Percentiles rank a stretch among this genome's conserved stretches.
Evolutionary conservation across 2,329 filamentous ascomycete genomes (phyloP).

Genomic region (Elsinoe batatas): DNA sequence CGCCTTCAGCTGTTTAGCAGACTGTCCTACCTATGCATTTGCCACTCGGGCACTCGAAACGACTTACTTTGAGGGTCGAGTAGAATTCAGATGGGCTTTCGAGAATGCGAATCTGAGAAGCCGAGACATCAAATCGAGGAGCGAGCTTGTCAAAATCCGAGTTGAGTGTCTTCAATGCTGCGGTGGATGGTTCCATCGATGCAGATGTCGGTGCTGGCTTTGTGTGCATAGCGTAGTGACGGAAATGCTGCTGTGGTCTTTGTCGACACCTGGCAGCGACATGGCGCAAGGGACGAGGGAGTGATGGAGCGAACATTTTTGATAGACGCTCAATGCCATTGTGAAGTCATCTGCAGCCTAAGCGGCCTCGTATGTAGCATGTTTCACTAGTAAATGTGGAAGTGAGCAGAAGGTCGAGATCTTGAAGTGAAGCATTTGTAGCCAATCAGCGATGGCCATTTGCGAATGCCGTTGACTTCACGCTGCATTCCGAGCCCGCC

Average conservation of each 20-base stretch:
- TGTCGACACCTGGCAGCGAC: background rate
- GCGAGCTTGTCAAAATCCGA: conserved; percentile 78
- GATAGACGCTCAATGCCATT: background rate
- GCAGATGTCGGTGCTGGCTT: conserved; percentile 4
- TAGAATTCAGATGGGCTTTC: conserved; percentile 83
- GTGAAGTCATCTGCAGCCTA: background rate
- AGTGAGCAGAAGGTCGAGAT: background rate
- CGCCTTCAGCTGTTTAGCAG: conserved; percentile 38
- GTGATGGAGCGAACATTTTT: background rate
- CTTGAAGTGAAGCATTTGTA: background rate
- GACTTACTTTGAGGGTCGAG: conserved; percentile 67
- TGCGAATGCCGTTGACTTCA: background rate
- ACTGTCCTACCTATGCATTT: background rate
- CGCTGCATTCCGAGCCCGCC: background rate
- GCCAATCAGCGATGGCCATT: conserved; percentile 11
- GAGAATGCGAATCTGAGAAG: conserved; percentile 70
- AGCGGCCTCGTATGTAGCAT: background rate
- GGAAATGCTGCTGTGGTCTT: background rate
- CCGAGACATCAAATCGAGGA: conserved; percentile 78
- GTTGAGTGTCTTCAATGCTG: conserved; percentile 47
- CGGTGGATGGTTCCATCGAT: conserved; percentile 1
- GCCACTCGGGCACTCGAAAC: background rate
- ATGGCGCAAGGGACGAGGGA: background rate
- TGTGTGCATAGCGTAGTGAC: background rate
- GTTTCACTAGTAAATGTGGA: background rate